These are phyloP conservation scores for Lachnellula willkommii DNA, from an alignment of 2,329 filamentous ascomycete genomes.

Conservation along the genomic window DNA sequence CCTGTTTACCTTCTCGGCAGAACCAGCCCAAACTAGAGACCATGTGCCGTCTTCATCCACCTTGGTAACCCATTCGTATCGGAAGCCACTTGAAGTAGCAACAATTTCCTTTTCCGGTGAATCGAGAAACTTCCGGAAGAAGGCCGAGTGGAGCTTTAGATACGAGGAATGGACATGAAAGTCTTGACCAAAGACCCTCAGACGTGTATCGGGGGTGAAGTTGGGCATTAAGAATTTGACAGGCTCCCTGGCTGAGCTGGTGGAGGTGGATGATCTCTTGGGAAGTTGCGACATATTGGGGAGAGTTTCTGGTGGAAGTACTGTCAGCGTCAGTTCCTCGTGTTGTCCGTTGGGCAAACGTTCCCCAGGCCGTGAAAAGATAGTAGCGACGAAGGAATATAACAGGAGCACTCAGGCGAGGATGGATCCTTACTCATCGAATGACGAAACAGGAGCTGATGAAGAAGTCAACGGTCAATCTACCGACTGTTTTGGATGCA, in stretches of 20 bases:
- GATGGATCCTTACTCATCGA: too few relatives aligned
- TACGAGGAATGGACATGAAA: not conserved
- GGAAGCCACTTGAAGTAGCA: not conserved
- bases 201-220: not conserved
- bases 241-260: not conserved
- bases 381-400: too few relatives aligned
- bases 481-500: too few relatives aligned
- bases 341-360: too few relatives aligned
- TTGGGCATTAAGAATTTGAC: not conserved
- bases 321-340: too few relatives aligned
- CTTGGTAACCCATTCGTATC: not conserved
- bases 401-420: too few relatives aligned
- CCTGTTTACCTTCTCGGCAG: not conserved
- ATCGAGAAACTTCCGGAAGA: not conserved
- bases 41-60: not conserved
- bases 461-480: too few relatives aligned
- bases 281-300: not conserved
- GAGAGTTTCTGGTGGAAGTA: too few relatives aligned
- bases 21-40: not conserved
- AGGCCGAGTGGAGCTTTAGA: not conserved
- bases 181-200: not conserved
- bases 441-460: too few relatives aligned
- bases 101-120: not conserved
- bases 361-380: too few relatives aligned
- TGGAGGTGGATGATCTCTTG: not conserved